Conservation (phyloP, 2,329 filamentous ascomycete species). For the Fusarium sp. region DNA sequence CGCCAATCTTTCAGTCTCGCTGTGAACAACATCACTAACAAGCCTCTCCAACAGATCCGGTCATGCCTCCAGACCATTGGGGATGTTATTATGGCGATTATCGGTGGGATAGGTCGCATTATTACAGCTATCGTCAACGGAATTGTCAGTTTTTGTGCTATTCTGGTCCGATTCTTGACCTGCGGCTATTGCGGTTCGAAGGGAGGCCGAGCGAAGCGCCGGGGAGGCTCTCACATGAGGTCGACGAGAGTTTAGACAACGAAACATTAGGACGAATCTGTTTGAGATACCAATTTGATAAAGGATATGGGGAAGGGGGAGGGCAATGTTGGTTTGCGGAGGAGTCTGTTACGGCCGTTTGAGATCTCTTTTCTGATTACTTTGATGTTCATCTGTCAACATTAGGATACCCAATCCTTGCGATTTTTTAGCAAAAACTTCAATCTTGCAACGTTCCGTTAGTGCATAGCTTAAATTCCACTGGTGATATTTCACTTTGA, state of each 20-base stretch:
- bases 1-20: not conserved
- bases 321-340: not conserved
- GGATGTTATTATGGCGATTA: constrained; percentile 72
- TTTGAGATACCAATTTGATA: constrained; percentile 20
- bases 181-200: constrained; percentile 56
- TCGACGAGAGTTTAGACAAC: constrained; percentile 27
- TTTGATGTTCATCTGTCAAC: constrained; percentile 26
- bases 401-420: constrained; percentile 46
- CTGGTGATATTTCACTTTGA: not conserved
- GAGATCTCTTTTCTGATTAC: constrained; percentile 24
- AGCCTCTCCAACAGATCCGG: constrained; percentile 58
- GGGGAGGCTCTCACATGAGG: constrained; percentile 25
- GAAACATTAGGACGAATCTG: not conserved
- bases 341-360: constrained; percentile 17
- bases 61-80: constrained; percentile 72
- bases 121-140: constrained; percentile 73
- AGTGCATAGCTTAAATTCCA: not conserved
- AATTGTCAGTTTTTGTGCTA: constrained; percentile 71
- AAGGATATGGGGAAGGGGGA: not conserved
- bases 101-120: constrained; percentile 73
- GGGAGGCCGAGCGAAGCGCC: constrained; percentile 23
- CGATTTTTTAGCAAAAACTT: constrained; percentile 5
- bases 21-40: constrained; percentile 23
- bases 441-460: not conserved
- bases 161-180: constrained; percentile 73